Conservation (phyloP, 208 protist genomes). For the Trypanosomatidae sp. region DNA sequence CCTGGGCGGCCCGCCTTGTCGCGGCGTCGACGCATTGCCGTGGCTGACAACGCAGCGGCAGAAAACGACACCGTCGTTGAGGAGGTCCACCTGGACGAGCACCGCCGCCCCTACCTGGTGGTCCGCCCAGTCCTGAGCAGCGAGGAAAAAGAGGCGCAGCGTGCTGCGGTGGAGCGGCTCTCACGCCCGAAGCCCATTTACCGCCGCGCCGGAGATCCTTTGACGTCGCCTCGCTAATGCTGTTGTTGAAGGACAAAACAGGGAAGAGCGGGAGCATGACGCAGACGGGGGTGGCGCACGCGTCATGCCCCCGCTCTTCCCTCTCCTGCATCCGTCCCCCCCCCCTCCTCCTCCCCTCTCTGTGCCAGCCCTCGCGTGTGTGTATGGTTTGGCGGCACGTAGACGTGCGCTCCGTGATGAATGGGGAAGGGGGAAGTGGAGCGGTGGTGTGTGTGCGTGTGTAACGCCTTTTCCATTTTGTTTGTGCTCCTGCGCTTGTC, state of each 20-base stretch:
- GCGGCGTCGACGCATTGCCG: conserved; percentile 30
- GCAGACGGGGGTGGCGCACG: neutral
- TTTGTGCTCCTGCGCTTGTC: neutral
- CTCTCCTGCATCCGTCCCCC: neutral
- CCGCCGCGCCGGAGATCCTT: conserved; percentile 27
- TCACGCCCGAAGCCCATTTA: conserved; percentile 50
- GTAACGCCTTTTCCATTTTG: neutral
- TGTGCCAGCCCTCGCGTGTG: neutral
- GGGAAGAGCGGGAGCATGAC: neutral
- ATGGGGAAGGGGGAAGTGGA: neutral
- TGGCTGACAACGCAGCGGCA: neutral
- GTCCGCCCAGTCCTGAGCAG: conserved; percentile 54
- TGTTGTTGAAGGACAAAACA: neutral
- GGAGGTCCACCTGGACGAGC: conserved; percentile 75
- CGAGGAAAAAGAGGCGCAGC: conserved; percentile 47
- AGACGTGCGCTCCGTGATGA: neutral
- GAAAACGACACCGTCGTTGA: conserved; percentile 40
- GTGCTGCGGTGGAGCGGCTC: conserved; percentile 45
- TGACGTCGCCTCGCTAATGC: neutral
- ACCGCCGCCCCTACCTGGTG: conserved; percentile 68
- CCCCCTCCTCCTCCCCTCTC: neutral
- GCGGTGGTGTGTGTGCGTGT: neutral
- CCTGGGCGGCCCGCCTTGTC: conserved; percentile 33
- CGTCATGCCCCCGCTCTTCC: neutral
- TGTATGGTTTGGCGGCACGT: neutral